Conservation (phyloP, 2,329 filamentous ascomycete species). For the Capronia americana region DNA sequence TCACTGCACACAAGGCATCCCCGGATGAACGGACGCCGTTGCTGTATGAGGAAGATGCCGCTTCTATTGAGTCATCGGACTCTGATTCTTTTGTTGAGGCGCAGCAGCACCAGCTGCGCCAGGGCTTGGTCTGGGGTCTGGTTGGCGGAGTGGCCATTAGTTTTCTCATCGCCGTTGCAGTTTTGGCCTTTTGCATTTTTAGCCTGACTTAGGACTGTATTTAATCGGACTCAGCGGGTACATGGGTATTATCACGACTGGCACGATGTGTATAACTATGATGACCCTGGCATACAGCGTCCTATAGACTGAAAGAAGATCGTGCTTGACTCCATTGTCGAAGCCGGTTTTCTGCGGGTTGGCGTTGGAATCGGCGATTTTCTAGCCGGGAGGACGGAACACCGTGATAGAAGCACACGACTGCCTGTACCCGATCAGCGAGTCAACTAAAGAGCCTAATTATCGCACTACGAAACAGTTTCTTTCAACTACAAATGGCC, state of each 20-base stretch:
- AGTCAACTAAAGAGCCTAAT: neutral
- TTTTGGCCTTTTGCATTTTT: constrained; percentile 10
- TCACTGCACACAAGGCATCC: neutral
- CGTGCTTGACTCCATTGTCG: neutral
- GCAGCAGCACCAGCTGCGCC: constrained; percentile 11
- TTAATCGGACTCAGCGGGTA: neutral
- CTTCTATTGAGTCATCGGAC: constrained; percentile 11
- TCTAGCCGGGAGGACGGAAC: neutral
- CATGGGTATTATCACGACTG: neutral
- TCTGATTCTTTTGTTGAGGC: constrained; percentile 10
- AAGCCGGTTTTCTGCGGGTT: neutral
- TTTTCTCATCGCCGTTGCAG: constrained; percentile 11
- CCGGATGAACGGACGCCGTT: constrained; percentile 8
- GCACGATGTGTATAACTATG: constrained; percentile 1
- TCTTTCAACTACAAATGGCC: constrained; percentile 7
- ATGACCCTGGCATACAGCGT: neutral
- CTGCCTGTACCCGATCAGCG: neutral
- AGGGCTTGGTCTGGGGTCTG: constrained; percentile 15
- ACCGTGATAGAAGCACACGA: neutral
- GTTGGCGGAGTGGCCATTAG: constrained; percentile 6
- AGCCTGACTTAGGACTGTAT: neutral
- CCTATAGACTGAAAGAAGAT: neutral
- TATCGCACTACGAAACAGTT: constrained; percentile 8
- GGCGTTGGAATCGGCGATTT: neutral
- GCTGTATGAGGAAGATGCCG: constrained; percentile 12